Base-by-base conservation (phyloP, 805 yeast species). In the Metschnikowia hibisci region DNA sequence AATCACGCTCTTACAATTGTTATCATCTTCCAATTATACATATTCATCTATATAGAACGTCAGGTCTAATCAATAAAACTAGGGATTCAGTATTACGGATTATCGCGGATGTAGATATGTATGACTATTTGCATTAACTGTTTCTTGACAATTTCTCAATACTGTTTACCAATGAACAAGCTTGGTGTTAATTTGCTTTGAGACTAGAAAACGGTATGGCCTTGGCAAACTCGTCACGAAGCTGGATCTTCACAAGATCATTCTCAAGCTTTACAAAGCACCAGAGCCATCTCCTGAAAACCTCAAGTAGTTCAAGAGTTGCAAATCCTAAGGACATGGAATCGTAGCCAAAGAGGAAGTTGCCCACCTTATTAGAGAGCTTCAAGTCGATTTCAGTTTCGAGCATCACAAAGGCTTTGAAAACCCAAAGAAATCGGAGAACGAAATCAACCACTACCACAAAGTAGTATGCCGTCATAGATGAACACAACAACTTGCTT, bases 241-340 rank as follows among this genome's bases (percentile, higher is more conserved):
- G 41, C 27, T 54, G 60, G 26, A 66, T 49, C 47, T 68, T 70
- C 39, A 60, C 47, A 60, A 69, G 81, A 58, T 91, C 97, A 25
- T 84, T 78, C 52, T 93, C 98, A 13, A 90, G 66, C 56, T 93
- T 83, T 58, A 91, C 69, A 47, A 87, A 76, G 32, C 89, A 78
- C 99, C 99, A 93, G 40, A 88, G 64, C 80, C 90, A 87, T 58
- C 99, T 76, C 64, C 99, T 74, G 7, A 82, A 52, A 6, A 93
- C 69, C 60, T 93, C 99, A 41, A 90, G 63, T 3, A 78, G 51
- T 56, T 90, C 93, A 43, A 87, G 66, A 9, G 77, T 63, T 48
- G 85, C 83, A 44, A 81, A 74, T 1, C 93, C 90, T 22, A 72
- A 62, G 18, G 77, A 71, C 18, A 64, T 63, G 20, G 61, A 61